Evolutionary conservation across 2,329 filamentous ascomycete genomes (phyloP).

Genomic region (Teratosphaeria viscida): DNA sequence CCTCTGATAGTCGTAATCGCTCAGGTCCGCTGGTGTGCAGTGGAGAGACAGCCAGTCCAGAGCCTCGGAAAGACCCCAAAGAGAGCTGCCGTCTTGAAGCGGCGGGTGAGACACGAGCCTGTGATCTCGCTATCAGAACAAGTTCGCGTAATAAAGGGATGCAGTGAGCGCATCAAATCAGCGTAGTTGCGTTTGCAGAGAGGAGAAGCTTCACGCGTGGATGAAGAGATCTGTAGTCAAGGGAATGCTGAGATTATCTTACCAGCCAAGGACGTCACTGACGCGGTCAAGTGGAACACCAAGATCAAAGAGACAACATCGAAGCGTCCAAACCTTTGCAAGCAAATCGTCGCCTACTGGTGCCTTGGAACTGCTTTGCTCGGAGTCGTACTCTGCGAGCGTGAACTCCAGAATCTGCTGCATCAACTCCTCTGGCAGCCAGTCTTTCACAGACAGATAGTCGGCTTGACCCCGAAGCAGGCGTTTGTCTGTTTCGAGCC

Average conservation of each 20-base stretch:
- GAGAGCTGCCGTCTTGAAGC: constrained; percentile 41
- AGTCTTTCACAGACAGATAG: constrained; percentile 59
- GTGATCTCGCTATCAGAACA: background rate
- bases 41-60: constrained; percentile 84
- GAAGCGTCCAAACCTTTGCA: constrained; percentile 73
- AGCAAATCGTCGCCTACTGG: constrained; percentile 66
- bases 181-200: background rate
- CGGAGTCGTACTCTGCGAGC: constrained; percentile 43
- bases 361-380: constrained; percentile 40
- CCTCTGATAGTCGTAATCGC: constrained; percentile 24
- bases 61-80: constrained; percentile 81
- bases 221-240: background rate
- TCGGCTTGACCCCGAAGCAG: constrained; percentile 71
- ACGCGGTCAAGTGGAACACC: constrained; percentile 58
- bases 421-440: constrained; percentile 71
- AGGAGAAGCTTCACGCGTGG: background rate
- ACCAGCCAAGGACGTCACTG: constrained; percentile 47
- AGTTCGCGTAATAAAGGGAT: background rate
- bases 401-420: constrained; percentile 67
- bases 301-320: constrained; percentile 55
- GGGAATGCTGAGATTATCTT: background rate
- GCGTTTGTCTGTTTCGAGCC: constrained; percentile 76
- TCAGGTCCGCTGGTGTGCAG: constrained; percentile 36
- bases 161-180: background rate
- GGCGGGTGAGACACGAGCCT: constrained; percentile 50